A percentile compares a stretch with the other conserved stretches of the same genome.
phyloP scores from a whole-genome alignment of 257 asterid species.

The Solanum bulbocastanum region DNA sequence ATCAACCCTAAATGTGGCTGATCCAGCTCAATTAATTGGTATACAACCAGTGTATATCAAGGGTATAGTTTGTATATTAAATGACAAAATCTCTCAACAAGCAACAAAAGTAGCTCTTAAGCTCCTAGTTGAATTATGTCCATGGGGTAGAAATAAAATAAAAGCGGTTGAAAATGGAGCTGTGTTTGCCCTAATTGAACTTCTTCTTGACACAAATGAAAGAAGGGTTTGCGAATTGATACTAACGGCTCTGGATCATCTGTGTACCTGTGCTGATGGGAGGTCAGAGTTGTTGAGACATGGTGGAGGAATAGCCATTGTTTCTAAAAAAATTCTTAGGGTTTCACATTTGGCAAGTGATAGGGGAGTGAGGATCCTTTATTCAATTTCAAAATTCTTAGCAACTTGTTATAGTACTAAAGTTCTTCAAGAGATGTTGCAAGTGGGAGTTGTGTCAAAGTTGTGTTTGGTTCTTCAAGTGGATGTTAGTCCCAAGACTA shows the following conservation, averaged over 20 bases:
- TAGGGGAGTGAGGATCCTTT: slow-evolving; percentile 42
- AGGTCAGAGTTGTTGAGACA: slow-evolving; percentile 60
- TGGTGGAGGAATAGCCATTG: slow-evolving; percentile 59
- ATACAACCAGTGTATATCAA: slow-evolving; percentile 13
- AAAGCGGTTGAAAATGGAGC: slow-evolving; percentile 44
- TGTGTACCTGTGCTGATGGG: slow-evolving; percentile 73
- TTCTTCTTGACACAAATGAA: slow-evolving; percentile 36
- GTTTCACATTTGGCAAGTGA: slow-evolving; percentile 58
- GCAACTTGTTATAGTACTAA: slow-evolving; percentile 17
- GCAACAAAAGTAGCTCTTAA: slow-evolving; percentile 43
- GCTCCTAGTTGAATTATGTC: slow-evolving; percentile 42
- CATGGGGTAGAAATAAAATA: slow-evolving; percentile 58
- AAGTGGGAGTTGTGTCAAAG: slow-evolving; percentile 67
- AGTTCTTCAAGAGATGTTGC: slow-evolving; percentile 60
- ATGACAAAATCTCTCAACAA: slow-evolving; percentile 23
- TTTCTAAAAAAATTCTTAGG: slow-evolving; percentile 71
- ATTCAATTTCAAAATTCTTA: slow-evolving; percentile 32
- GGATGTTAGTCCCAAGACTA: slow-evolving; percentile 27
- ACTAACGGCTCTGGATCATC: slow-evolving; percentile 41
- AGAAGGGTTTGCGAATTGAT: slow-evolving; percentile 37
- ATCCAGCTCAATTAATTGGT: slow-evolving; percentile 28
- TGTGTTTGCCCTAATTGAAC: slow-evolving; percentile 34
- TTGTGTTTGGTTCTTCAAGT: slow-evolving; percentile 62
- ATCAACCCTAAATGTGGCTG: slow-evolving; percentile 29
- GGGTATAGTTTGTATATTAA: slow-evolving; percentile 15